Conservation (phyloP, 1,284 basidiomycete species). For the Austroboletus olivaceoglutinosus region DNA sequence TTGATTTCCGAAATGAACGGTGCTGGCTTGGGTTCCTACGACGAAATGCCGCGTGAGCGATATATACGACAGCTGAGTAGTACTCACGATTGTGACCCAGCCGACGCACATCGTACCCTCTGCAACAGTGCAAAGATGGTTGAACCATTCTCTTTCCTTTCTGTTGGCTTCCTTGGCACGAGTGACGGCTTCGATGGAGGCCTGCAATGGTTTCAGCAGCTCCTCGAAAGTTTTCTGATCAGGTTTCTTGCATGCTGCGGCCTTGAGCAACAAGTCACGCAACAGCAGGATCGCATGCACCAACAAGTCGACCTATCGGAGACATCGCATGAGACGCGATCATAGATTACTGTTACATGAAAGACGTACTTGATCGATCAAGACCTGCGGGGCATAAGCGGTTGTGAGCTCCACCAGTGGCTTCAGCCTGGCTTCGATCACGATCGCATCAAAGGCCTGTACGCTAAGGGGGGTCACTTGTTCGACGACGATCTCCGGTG, state of each 20-base stretch:
- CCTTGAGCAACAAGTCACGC: conserved; percentile 65
- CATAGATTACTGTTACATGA: not conserved
- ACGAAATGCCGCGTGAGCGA: conserved; percentile 6
- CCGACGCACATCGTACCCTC: conserved; percentile 86
- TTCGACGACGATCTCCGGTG: conserved; percentile 36
- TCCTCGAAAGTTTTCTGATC: conserved; percentile 57
- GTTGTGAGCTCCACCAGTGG: conserved; percentile 76
- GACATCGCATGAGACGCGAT: conserved; percentile 5
- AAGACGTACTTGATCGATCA: conserved; percentile 75
- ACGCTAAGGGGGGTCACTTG: conserved; percentile 59
- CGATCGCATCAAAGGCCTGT: conserved; percentile 70
- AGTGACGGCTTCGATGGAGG: conserved; percentile 72
- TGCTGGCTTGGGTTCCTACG: conserved; percentile 78
- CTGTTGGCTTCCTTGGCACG: conserved; percentile 83
- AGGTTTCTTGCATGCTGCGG: conserved; percentile 79
- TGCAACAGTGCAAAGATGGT: conserved; percentile 77
- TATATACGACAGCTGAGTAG: not conserved
- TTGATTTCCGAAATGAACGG: conserved; percentile 84
- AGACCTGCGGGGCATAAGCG: conserved; percentile 64
- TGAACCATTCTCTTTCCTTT: conserved; percentile 80
- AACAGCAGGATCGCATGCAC: conserved; percentile 70
- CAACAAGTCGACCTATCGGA: conserved; percentile 63
- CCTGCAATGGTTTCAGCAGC: conserved; percentile 72
- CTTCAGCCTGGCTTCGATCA: conserved; percentile 71
- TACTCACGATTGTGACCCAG: conserved; percentile 85